These are phyloP conservation scores for Nitzschia sp. DNA, from an alignment of 108 stramenopile species.

Conservation along the genomic window DNA sequence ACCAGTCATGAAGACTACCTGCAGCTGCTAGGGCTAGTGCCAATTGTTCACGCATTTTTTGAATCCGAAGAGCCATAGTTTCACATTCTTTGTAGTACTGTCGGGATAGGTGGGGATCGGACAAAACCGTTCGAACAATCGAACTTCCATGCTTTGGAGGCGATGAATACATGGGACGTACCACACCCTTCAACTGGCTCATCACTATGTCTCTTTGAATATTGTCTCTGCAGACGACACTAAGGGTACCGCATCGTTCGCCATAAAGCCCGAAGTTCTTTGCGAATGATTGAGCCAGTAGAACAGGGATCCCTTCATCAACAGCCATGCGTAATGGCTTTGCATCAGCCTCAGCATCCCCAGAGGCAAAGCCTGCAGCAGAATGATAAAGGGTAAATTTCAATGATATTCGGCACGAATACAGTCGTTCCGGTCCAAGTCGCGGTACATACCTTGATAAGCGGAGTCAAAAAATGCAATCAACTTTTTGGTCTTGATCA, in stretches of 20 bases:
- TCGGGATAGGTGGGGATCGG: conserved; percentile 62
- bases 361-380: conserved; percentile 88
- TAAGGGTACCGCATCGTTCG: conserved; percentile 92
- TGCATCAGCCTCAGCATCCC: conserved; percentile 94
- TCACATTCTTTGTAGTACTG: conserved; percentile 90
- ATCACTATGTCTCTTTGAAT: conserved; percentile 83
- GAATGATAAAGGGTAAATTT: neutral
- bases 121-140: conserved; percentile 91
- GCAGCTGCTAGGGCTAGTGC: conserved; percentile 73
- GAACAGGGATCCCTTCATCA: conserved; percentile 80
- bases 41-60: conserved; percentile 77
- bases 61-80: conserved; percentile 93
- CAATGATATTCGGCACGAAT: neutral
- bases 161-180: conserved; percentile 96
- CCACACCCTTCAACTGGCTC: conserved; percentile 90
- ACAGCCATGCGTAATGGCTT: conserved; percentile 87
- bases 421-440: neutral
- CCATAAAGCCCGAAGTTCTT: conserved; percentile 99
- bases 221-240: conserved; percentile 74
- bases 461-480: conserved; percentile 95
- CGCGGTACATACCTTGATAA: conserved; percentile 63
- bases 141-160: conserved; percentile 94
- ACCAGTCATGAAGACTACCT: conserved; percentile 89
- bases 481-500: conserved; percentile 76
- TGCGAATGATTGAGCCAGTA: conserved; percentile 94